These are phyloP conservation scores for Pilobolus umbonatus DNA, from an alignment of 192 early-diverging fungal species.

Conservation along the genomic window DNA sequence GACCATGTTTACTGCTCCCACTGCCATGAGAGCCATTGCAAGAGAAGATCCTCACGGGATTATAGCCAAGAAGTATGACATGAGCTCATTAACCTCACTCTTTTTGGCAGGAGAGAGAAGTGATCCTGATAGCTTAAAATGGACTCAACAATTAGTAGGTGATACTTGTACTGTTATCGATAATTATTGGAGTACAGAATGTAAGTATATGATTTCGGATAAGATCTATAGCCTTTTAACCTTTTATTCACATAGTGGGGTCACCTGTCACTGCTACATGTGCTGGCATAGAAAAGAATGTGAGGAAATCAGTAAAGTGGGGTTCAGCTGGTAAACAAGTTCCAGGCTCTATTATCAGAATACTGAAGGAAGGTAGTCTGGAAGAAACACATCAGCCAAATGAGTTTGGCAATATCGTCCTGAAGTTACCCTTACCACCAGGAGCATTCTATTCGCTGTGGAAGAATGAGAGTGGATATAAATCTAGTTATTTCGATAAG, in stretches of 20 bases:
- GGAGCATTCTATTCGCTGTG: conserved; percentile 75
- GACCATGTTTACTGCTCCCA: conserved; percentile 79
- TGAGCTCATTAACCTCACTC: conserved; percentile 54
- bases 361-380: conserved; percentile 41
- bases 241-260: conserved; percentile 39
- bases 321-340: conserved; percentile 78
- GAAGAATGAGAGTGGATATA: conserved; percentile 71
- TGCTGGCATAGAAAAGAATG: conserved; percentile 42
- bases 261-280: conserved; percentile 74
- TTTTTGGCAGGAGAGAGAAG: conserved; percentile 82
- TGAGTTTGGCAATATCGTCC: conserved; percentile 71
- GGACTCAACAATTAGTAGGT: conserved; percentile 42
- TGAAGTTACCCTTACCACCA: conserved; percentile 77
- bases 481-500: conserved; percentile 63
- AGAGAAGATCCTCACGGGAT: conserved; percentile 70
- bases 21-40: conserved; percentile 76
- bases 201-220: conserved; percentile 4
- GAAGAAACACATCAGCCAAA: conserved; percentile 48
- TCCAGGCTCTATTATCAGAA: conserved; percentile 71
- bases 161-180: conserved; percentile 60
- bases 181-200: conserved; percentile 90
- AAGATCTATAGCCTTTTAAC: not conserved
- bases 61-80: conserved; percentile 54
- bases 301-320: conserved; percentile 34
- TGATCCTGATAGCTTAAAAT: conserved; percentile 70